These are phyloP conservation scores for Tolypocladium amazonense DNA, from an alignment of 2,329 filamentous ascomycete species.

Conservation along the genomic window DNA sequence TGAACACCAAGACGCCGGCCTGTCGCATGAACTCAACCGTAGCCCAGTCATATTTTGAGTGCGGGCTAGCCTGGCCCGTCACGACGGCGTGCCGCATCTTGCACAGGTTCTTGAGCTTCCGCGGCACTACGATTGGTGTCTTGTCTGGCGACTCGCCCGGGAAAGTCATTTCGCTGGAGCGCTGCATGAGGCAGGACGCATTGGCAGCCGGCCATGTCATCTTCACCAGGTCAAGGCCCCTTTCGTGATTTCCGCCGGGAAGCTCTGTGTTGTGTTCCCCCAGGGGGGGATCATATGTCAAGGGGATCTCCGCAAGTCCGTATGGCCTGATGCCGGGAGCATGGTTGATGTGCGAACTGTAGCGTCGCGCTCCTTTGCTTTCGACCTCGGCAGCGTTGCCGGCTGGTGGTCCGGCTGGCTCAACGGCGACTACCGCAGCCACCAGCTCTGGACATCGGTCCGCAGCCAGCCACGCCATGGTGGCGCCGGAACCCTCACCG, in stretches of 20 bases:
- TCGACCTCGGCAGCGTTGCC: slow-evolving; percentile 8
- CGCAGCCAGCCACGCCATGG: slow-evolving; percentile 34
- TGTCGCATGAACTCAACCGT: slow-evolving; percentile 41
- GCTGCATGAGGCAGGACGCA: slow-evolving; percentile 11
- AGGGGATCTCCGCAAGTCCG: slow-evolving; percentile 28
- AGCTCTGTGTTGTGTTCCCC: no score
- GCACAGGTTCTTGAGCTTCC: slow-evolving; percentile 35
- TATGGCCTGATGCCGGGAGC: slow-evolving; percentile 21
- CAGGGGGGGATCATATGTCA: slow-evolving; percentile 29
- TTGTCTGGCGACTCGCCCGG: not conserved
- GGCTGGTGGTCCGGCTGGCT: slow-evolving; percentile 43
- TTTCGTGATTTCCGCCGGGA: not conserved
- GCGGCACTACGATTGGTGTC: slow-evolving; percentile 4
- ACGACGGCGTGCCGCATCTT: slow-evolving; percentile 37
- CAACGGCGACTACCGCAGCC: slow-evolving; percentile 36
- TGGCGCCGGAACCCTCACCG: slow-evolving; percentile 38
- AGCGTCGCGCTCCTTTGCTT: slow-evolving; percentile 3
- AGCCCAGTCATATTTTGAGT: slow-evolving; percentile 43
- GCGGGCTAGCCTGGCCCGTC: slow-evolving; percentile 42
- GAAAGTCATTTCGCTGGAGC: not conserved
- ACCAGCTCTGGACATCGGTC: slow-evolving; percentile 37
- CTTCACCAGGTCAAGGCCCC: not conserved
- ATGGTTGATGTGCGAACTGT: slow-evolving; percentile 10
- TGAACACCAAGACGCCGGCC: slow-evolving; percentile 33
- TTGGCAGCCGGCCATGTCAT: no score